Conservation (phyloP, 2,329 filamentous ascomycete genomes). For the Fusarium sp. region DNA sequence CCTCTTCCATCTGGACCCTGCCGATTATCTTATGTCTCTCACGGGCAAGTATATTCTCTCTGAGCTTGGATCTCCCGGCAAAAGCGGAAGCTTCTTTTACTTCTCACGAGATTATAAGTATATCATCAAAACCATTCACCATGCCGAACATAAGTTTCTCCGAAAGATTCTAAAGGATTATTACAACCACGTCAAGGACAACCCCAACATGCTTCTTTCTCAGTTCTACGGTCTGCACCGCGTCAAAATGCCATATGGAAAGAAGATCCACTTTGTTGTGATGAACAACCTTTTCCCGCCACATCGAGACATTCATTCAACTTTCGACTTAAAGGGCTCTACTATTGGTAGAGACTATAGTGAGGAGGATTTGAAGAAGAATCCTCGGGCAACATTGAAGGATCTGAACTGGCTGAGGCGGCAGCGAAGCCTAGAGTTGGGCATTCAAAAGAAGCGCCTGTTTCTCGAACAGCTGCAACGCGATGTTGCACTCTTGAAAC, state of each 20-base stretch:
- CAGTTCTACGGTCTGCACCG: constrained; percentile 98
- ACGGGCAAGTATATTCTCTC: constrained; percentile 99
- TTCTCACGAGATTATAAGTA: constrained; percentile 99
- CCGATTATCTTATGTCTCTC: constrained; percentile 97
- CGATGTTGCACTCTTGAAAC: constrained; percentile 88
- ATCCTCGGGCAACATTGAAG: constrained; percentile 92
- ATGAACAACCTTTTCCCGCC: constrained; percentile 99
- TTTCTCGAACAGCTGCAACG: constrained; percentile 90
- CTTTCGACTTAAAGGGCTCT: constrained; percentile 96
- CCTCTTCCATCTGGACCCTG: constrained; percentile 91
- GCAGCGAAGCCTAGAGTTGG: constrained; percentile 86
- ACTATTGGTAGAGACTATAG: constrained; percentile 92
- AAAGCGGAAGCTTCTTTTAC: constrained; percentile 99
- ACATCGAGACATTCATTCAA: constrained; percentile 96
- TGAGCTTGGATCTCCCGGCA: constrained; percentile 94
- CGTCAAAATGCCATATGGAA: constrained; percentile 97
- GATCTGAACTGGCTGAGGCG: constrained; percentile 96
- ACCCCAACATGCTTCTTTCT: constrained; percentile 95
- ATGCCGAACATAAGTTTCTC: constrained; percentile 89
- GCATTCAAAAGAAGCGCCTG: constrained; percentile 84
- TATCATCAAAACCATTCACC: constrained; percentile 99
- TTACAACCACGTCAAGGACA: constrained; percentile 89
- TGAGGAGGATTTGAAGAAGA: constrained; percentile 87
- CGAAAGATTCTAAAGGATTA: constrained; percentile 89
- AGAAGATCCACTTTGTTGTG: constrained; percentile 99